Evolutionary conservation across 768 basidiomycete genomes (phyloP), one percentile per base, ranked within the genome.

Genomic region (Baorangia bicolor): DNA sequence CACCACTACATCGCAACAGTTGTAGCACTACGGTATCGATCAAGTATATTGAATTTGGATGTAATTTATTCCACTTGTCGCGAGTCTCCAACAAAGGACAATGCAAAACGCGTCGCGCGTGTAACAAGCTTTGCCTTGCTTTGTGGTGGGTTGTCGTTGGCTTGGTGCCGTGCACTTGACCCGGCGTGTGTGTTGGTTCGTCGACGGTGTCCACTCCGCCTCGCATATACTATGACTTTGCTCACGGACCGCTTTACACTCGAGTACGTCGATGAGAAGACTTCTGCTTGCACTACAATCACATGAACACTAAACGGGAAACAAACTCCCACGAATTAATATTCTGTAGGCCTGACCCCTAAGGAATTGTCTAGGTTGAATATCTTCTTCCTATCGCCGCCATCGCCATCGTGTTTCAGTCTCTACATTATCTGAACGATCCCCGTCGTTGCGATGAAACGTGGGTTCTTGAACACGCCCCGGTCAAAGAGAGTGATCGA

Each of bases 21-120:
- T 68, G 60, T 65, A 66, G 51, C 66, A 53, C 18, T 65, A 65
- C 21, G 34, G 39, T 63, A 62, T 48, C 37, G 47, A 56, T 16
- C 1, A 25, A 37, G 50, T 31, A 40, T 50, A 57, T 51, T 48
- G 20, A 25, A 39, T 49, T 45, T 7, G 60, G 60, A 57, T 66
- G 58, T 66, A 60, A 65, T 61, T 5, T 60, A 56, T 57, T 35
- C n/a, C 45, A 27, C 27, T 21, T 16, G 37, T 33, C 30, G 35
- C 12, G 14, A 25, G 41, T 18, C 41, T 33, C 9, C 31, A 5
- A 4, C 21, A 3, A 16, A 6, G 14, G n/a, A n/a, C 33, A n/a
- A n/a, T 8, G 33, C 46, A 11, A 18, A 8, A 4, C 14, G 0
- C 8, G 40, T 25, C 2, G n/a, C 20, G 20, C 38, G 37, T 38